A percentile compares a stretch with the other conserved stretches of the same genome.
Conservation (phyloP, 2,329 filamentous ascomycete species). For the Malbranchea zuffiana region DNA sequence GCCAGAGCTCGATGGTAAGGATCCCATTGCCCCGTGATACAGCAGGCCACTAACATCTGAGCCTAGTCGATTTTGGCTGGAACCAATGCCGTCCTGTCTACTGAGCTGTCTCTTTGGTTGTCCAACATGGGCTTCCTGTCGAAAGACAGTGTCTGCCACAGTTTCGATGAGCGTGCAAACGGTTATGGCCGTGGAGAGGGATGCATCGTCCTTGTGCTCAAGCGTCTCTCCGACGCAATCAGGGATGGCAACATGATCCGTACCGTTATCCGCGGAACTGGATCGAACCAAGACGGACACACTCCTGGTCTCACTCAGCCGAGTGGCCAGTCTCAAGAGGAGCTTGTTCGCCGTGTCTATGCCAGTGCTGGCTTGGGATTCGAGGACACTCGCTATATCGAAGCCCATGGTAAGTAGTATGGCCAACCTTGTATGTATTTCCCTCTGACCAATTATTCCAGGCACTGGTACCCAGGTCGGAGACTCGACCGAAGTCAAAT, state of each 20-base stretch:
- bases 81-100: too few relatives aligned
- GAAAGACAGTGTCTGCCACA: constrained; percentile 18
- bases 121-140: constrained; percentile 13
- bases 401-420: constrained; percentile 80
- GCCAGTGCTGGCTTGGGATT: constrained; percentile 20
- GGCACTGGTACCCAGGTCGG: constrained; percentile 30
- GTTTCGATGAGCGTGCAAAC: constrained; percentile 27
- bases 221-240: constrained; percentile 31
- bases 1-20: constrained; percentile 13
- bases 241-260: constrained; percentile 38
- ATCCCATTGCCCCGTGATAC: constrained; percentile 14
- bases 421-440: too few relatives aligned
- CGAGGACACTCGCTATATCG: constrained; percentile 62
- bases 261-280: constrained; percentile 35
- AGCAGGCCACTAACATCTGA: background rate
- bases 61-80: too few relatives aligned
- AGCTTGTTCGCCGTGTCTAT: constrained; percentile 20
- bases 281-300: constrained; percentile 37
- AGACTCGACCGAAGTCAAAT: constrained; percentile 18
- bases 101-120: constrained; percentile 2
- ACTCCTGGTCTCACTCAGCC: constrained; percentile 32
- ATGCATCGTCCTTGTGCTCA: constrained; percentile 30
- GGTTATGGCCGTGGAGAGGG: constrained; percentile 39
- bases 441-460: too few relatives aligned
- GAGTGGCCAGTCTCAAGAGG: constrained; percentile 21